Evolutionary conservation across 768 basidiomycete genomes (phyloP).

Genomic region (Calocybe indica): DNA sequence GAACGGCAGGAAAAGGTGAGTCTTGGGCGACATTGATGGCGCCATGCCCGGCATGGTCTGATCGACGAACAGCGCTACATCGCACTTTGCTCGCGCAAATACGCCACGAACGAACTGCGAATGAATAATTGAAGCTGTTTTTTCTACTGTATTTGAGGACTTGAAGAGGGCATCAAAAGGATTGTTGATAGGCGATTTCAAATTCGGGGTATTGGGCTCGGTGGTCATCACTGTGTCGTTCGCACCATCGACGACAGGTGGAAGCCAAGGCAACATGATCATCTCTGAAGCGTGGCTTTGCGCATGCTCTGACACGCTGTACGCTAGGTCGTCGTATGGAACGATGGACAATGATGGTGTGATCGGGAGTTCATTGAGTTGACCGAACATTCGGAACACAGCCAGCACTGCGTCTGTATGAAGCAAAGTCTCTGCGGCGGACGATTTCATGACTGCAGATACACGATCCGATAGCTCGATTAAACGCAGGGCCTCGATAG

Average conservation of each 20-base stretch:
- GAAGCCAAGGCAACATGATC: slow-evolving; percentile 80
- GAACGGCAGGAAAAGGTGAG: slow-evolving; percentile 84
- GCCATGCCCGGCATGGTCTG: slow-evolving; percentile 32
- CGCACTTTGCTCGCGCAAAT: slow-evolving; percentile 62
- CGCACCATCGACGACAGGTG: slow-evolving; percentile 22
- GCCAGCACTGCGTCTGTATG: slow-evolving; percentile 67
- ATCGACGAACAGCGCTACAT: slow-evolving; percentile 85
- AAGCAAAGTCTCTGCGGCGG: slow-evolving; percentile 59
- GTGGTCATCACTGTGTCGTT: slow-evolving; percentile 1
- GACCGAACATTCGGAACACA: slow-evolving; percentile 73
- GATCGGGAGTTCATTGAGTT: slow-evolving; percentile 63
- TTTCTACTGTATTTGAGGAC: slow-evolving; percentile 20
- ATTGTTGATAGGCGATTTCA: slow-evolving; percentile 26
- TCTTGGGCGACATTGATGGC: slow-evolving; percentile 22
- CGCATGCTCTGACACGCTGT: slow-evolving; percentile 66
- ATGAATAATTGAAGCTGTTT: slow-evolving; percentile 51
- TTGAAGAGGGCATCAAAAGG: slow-evolving; percentile 74
- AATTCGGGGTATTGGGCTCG: slow-evolving; percentile 3
- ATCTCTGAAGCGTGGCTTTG: slow-evolving; percentile 55
- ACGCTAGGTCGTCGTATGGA: slow-evolving; percentile 66
- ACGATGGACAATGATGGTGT: slow-evolving; percentile 68
- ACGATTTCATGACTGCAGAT: slow-evolving; percentile 84
- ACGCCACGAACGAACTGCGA: slow-evolving; percentile 82
- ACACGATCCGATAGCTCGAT: slow-evolving; percentile 85
- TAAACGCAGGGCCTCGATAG: slow-evolving; percentile 75